Evolutionary conservation across 768 basidiomycete species (phyloP), one percentile per base, ranked within the genome.

Genomic region (Phylloporus arenicola): DNA sequence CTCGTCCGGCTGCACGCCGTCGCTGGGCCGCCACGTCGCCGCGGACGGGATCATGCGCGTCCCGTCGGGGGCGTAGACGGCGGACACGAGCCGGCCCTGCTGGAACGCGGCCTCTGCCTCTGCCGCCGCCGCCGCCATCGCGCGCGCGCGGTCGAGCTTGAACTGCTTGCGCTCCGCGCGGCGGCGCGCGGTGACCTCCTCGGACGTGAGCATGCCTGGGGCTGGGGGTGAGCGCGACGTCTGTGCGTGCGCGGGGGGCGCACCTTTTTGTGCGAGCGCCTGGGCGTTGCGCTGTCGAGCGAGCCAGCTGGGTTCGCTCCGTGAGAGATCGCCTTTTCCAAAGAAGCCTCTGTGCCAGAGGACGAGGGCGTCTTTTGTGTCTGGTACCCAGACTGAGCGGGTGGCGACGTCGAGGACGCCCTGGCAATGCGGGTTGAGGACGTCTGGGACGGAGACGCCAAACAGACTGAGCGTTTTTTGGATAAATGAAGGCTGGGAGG

Each of bases 251-350:
- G 17, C 3, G 22, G 29, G 30, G 16, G 19, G 16, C 25, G 11
- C 70, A 84, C 91, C 76, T 69, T 81, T 80, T 58, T 76, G 77
- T 50, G 75, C 76, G 43, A 81, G 70, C 54, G 72, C 65, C 25
- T 62, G 68, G 1, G 70, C 75, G 62, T 89, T 91, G 52, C 86
- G 74, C 58, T 90, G 84, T 41, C 96, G 74, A 17, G 84, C 79
- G 52, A 84, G 73, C 96, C 96, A 99, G 48, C 83, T 91, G 8
- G 95, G 94, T 67, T 99, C 96, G 67, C 93, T 96, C 51, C 96
- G 71, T 35, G 91, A 94, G 46, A 99, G 73, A 63, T 88, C 88
- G 1, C 96, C 96, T 68, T 99, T 99, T 20, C 96, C 96, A 66
- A 98, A 99, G 72, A 98, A 97, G 0, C 96, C 96, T 52, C 88